Evolutionary conservation across 1,284 basidiomycete genomes (phyloP).

Genomic region (Stygiomarasmius scandens): DNA sequence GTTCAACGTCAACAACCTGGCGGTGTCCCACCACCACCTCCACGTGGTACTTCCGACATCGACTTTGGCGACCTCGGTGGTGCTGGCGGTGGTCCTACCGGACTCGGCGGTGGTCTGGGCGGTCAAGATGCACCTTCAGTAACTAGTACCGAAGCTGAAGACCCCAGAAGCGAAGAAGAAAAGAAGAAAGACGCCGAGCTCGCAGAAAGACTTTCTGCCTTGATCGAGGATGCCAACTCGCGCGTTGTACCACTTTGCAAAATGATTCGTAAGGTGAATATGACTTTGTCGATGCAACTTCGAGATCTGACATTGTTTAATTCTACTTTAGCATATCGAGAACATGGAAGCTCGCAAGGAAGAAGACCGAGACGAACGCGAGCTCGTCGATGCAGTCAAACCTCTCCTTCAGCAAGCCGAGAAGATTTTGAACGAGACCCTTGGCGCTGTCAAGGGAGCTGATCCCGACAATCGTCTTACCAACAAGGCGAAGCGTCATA

Average conservation of each 20-base stretch:
- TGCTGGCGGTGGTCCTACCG: too few relatives aligned
- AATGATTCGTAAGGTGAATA: constrained; percentile 35
- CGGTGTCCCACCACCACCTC: too few relatives aligned
- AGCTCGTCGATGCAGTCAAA: constrained; percentile 30
- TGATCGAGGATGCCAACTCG: constrained; percentile 34
- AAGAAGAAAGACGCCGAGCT: constrained; percentile 28
- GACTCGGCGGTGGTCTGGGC: too few relatives aligned
- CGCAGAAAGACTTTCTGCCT: constrained; percentile 30
- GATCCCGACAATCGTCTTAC: constrained; percentile 31
- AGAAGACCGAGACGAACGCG: constrained; percentile 36
- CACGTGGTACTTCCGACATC: too few relatives aligned
- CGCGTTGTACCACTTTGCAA: constrained; percentile 30
- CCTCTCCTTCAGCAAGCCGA: constrained; percentile 35
- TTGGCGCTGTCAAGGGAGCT: constrained; percentile 28
- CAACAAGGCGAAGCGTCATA: constrained; percentile 35
- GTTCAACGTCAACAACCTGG: too few relatives aligned
- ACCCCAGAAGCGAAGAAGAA: constrained; percentile 23
- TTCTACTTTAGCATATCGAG: constrained; percentile 32
- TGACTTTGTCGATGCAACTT: background rate
- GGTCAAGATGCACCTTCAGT: too few relatives aligned
- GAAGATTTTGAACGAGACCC: constrained; percentile 37
- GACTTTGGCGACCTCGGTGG: too few relatives aligned
- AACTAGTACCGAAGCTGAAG: background rate
- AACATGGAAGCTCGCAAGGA: constrained; percentile 33
- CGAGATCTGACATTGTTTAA: background rate